Evolutionary conservation across 257 asterid species (phyloP), one percentile per base, ranked within the genome.

Genomic region (Solanum chaucha): DNA sequence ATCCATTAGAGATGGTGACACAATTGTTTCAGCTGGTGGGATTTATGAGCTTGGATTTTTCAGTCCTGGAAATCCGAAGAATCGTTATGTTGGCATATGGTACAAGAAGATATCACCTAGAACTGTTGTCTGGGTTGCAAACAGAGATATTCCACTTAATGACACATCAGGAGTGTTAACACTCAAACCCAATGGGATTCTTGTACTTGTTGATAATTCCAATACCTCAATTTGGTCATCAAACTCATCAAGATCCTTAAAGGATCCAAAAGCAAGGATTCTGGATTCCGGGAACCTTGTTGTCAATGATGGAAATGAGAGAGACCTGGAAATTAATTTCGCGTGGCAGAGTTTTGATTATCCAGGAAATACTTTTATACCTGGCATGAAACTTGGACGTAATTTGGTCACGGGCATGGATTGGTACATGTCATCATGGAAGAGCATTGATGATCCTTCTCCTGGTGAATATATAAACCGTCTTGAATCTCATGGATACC

Each of bases 281-380:
- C 36, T 80, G 77, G 88, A 86, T 22, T 35, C 86, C 0, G 89
- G 84, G 32, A 87, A 87, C 55, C 87, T 87, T 68, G 35, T 87
- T 46, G 34, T 87, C 46, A 82, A 19, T 81, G 89, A 87, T 17
- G 78, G 10, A 55, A 82, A 82, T 80, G 83, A 82, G 0, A 65
- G 75, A 14, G 58, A 59, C 2, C 24, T 10, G 11, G 86, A n/a
- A 34, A 61, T 3, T 6, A 40, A 20, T 34, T 40, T 67, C 15
- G 17, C 32, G 8, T 88, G 90, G 88, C 86, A 88, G 80, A 88
- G 90, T 86, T 88, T 85, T 77, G 82, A 88, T 65, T 81, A 75
- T 85, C 88, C 86, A 13, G 83, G 81, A 11, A 40, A 88, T 34
- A 80, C 86, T 17, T 40, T 75, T 24, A 13, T 85, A 15, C 32